These are phyloP conservation scores for Pleurotus tuoliensis DNA, from an alignment of 768 basidiomycete species.

Conservation along the genomic window DNA sequence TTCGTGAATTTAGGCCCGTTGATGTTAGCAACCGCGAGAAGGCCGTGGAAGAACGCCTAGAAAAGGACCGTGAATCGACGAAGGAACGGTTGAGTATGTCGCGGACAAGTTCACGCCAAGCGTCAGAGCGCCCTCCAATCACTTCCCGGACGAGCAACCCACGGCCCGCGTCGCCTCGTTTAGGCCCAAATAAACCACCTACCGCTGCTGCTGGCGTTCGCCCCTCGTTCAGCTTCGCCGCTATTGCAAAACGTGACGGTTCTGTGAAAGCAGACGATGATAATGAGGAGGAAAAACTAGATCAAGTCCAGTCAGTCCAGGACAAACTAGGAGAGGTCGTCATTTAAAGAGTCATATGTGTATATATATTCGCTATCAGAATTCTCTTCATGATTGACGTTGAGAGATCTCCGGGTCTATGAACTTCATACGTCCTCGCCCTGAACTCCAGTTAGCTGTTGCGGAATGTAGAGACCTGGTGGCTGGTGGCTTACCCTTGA, in stretches of 20 bases:
- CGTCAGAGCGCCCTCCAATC: conserved; percentile 42
- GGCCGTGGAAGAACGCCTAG: conserved; percentile 66
- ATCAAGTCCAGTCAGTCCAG: conserved; percentile 3
- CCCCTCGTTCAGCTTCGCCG: conserved; percentile 79
- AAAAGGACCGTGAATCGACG: conserved; percentile 59
- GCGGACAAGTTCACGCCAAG: conserved; percentile 46
- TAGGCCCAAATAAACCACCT: conserved; percentile 14
- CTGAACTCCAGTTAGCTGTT: conserved; percentile 22
- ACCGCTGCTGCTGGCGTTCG: conserved; percentile 51
- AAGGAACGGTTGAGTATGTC: conserved; percentile 50
- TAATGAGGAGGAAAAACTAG: conserved; percentile 16
- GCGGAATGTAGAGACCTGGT: background rate
- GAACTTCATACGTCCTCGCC: conserved; percentile 66
- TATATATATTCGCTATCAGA: conserved; percentile 1
- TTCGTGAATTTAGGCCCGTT: conserved; percentile 59
- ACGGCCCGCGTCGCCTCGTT: conserved; percentile 23
- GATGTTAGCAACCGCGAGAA: conserved; percentile 78
- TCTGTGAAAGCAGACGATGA: conserved; percentile 10
- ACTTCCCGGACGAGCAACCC: conserved; percentile 21
- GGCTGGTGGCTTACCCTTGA: conserved; percentile 47
- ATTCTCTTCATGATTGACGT: background rate
- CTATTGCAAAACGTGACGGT: conserved; percentile 43
- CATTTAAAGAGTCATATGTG: conserved; percentile 17
- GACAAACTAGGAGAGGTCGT: conserved; percentile 34
- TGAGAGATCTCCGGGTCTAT: conserved; percentile 46